A percentile compares a stretch with the other conserved stretches of the same genome.
These are phyloP conservation scores for Lagerstroemia fauriei DNA, from an alignment of 441 rosid species.

Conservation along the genomic window DNA sequence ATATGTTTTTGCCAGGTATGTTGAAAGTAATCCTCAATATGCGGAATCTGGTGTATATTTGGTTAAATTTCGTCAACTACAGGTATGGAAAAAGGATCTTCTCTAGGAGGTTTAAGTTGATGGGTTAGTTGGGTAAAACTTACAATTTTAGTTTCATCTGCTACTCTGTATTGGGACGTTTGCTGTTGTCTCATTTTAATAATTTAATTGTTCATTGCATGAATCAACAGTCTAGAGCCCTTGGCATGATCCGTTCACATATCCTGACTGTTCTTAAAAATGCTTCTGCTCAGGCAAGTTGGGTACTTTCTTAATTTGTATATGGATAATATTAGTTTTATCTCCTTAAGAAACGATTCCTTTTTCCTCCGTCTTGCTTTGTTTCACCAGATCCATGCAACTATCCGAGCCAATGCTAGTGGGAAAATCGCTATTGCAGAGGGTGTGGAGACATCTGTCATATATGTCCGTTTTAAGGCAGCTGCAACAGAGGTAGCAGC, in stretches of 20 bases:
- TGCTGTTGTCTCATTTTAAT: neutral
- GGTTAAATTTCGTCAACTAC: slow-evolving; percentile 94
- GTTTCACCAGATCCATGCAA: slow-evolving; percentile 70
- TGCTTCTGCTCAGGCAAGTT: slow-evolving; percentile 75
- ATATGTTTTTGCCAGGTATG: slow-evolving; percentile 51
- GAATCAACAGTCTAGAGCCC: slow-evolving; percentile 79
- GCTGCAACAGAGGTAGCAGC: slow-evolving; percentile 79
- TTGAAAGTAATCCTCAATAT: slow-evolving; percentile 85
- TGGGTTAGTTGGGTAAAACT: slow-evolving; percentile 8
- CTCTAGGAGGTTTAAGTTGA: slow-evolving; percentile 16
- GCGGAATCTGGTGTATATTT: slow-evolving; percentile 92
- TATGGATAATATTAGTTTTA: neutral
- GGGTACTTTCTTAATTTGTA: neutral
- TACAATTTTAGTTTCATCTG: slow-evolving; percentile 13
- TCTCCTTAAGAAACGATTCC: neutral
- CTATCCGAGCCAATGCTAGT: slow-evolving; percentile 67
- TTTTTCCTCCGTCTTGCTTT: neutral
- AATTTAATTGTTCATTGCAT: slow-evolving; percentile 18
- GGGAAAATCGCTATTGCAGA: slow-evolving; percentile 75
- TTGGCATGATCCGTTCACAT: slow-evolving; percentile 88
- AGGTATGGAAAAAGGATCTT: slow-evolving; percentile 48
- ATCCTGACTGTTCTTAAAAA: slow-evolving; percentile 80
- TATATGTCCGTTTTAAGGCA: slow-evolving; percentile 93
- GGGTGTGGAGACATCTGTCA: slow-evolving; percentile 92
- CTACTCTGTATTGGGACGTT: neutral